A percentile compares a stretch with the other conserved stretches of the same genome.
Evolutionary conservation across 148 eudicot genomes (phyloP).

Genomic region (Talinum fruticosum): DNA sequence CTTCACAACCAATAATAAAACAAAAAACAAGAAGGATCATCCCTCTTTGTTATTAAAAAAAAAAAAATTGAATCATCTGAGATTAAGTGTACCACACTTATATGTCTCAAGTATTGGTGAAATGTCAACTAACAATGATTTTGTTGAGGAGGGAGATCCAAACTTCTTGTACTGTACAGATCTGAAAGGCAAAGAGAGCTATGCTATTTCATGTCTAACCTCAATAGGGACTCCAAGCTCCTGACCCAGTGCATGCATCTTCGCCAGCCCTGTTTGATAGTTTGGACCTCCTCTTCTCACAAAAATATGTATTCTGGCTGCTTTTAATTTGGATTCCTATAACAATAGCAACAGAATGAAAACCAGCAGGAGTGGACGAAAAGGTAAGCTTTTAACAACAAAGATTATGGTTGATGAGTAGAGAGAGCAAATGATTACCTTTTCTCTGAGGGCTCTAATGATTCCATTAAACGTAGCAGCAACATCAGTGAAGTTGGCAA

Average conservation of each 20-base stretch:
- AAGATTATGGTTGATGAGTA: not conserved
- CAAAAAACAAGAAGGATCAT: no score
- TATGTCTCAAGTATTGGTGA: not conserved
- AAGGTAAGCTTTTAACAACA: not conserved
- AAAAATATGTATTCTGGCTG: slow-evolving; percentile 70
- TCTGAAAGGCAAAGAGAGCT: not conserved
- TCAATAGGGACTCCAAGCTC: slow-evolving; percentile 66
- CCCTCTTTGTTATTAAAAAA: no score
- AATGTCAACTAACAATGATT: not conserved
- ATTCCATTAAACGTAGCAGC: slow-evolving; percentile 92
- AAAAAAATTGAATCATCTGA: no score
- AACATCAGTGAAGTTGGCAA: slow-evolving; percentile 93
- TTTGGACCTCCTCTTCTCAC: slow-evolving; percentile 92
- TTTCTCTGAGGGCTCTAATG: slow-evolving; percentile 67
- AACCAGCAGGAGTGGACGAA: not conserved
- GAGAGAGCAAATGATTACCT: slow-evolving; percentile 32
- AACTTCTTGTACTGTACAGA: not conserved
- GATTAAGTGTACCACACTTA: no score
- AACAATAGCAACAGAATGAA: not conserved
- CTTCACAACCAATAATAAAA: no score
- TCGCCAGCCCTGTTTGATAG: slow-evolving; percentile 71
- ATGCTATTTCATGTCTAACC: slow-evolving; percentile 32
- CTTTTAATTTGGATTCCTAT: slow-evolving; percentile 73
- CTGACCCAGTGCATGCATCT: slow-evolving; percentile 76
- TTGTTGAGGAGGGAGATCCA: not conserved